phyloP scores from a whole-genome alignment of 139 green algal species.

The Chlorella vulgaris region DNA sequence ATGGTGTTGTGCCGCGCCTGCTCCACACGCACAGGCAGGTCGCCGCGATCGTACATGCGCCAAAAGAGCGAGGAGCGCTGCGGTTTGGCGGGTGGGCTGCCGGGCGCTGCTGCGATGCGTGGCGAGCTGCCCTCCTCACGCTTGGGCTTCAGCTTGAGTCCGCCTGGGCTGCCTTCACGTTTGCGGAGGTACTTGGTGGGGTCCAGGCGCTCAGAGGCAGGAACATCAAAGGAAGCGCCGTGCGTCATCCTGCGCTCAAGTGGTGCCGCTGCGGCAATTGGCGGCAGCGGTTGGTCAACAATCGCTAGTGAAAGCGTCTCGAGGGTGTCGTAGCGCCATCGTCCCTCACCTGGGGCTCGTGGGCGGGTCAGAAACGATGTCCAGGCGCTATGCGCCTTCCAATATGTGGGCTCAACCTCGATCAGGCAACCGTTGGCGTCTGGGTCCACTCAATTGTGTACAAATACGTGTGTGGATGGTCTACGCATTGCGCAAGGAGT shows the following conservation, averaged over 20 bases:
- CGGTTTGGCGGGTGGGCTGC: background rate
- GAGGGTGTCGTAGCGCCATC: no score
- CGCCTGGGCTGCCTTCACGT: constrained; percentile 21
- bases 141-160: constrained; percentile 7
- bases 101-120: background rate
- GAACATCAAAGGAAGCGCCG: constrained; percentile 12
- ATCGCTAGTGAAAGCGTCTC: background rate
- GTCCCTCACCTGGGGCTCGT: no score
- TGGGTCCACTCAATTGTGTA: no score
- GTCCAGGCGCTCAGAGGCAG: constrained; percentile 19
- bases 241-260: background rate
- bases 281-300: background rate
- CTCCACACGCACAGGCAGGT: constrained; percentile 83
- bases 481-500: no score
- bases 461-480: no score
- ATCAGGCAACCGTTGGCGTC: no score
- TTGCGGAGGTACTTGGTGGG: constrained; percentile 21
- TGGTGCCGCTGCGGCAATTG: background rate
- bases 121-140: background rate
- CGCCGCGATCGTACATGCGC: constrained; percentile 83
- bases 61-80: constrained; percentile 63
- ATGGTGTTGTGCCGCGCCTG: constrained; percentile 84
- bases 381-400: no score
- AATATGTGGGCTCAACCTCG: no score
- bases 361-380: no score